Evolutionary conservation across 257 asterid species (phyloP), one percentile per base, ranked within the genome.

Genomic region (Plantago major): DNA sequence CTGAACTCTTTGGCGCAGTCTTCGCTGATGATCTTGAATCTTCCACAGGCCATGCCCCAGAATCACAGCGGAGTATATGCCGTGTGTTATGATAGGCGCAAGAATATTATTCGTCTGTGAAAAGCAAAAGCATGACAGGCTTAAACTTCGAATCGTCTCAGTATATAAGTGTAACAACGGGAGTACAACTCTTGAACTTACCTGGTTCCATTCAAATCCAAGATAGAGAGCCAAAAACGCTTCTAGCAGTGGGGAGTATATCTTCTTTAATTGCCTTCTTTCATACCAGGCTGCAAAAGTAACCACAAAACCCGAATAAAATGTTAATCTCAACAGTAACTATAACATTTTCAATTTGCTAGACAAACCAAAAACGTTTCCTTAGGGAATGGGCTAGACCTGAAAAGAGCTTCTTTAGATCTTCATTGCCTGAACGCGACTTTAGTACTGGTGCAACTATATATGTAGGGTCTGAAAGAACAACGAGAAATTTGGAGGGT

Each of bases 151-250:
- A 43, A 64, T 18, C 33, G 3, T 45, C 4, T 30, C 9, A 5
- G 42, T 60, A 26, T 45, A 11, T 13, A 7, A 43, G 13, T 38
- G 14, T 11, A 57, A 19, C 33, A 40, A 37, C 28, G 3, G 18
- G 18, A 15, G 22, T 16, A 57, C 6, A 46, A 1, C 51, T 16
- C 26, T 14, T 19, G 7, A 4, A 68, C 55, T 68, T 72, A 92
- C 99, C 89, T 86, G 99, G 58, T 84, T 89, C 97, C 97, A 92
- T 76, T 92, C 97, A 33, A 84, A 84, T 67, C 99, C 99, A 30
- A 92, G 97, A 75, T 92, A 92, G 40, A 92, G 97, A 17, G 84
- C 99, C 70, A 92, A 68, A 73, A 81, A 61, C 56, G 88, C 79
- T 71, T 92, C 99, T 6, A 92, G 84, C 26, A 92, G 67, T 15